Base-by-base conservation (phyloP, 306 rosid genomes). In the Hylodesmum podocarpum region DNA sequence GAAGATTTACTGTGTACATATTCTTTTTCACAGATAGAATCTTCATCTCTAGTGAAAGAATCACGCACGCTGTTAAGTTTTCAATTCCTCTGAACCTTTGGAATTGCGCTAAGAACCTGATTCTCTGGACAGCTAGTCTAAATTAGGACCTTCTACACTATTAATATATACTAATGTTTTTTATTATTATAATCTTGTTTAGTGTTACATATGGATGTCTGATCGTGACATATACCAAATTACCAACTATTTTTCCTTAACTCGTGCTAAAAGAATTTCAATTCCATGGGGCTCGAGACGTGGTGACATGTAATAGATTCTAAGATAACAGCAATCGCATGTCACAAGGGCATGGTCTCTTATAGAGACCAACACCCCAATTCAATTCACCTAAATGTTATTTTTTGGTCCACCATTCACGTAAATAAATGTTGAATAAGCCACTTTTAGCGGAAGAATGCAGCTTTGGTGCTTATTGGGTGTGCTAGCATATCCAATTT, bases 281-380 rank as follows among this genome's bases (percentile, higher is more conserved):
- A 29, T 74, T 44, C 70, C 41, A 68, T 40, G 76, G 84, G 81
- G 84, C 84, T 85, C 67, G 82, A 82, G 82, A 85, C n/a, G 16
- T 19, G 74, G 46, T 75, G 75, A 75, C 62, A 70, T 70, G 73
- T 15, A 57, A 79, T 49, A 61, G 66, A 58, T 24, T 43, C 16
- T 22, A 33, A 33, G 4, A 33, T 33, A 3, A 33, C 36, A 66
- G 6, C 33, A 49, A 46, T 66, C 12, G 51, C 79, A 40, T 24
- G 24, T 19, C 51, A 70, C 63, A 62, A 57, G 29, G 78, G 59
- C 28, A 76, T 25, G 62, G 72, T 84, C 84, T 75, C 43, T n/a
- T 12, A 34, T 16, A 57, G 65, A 76, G 74, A 77, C 33, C 70
- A 84, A 76, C 77, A 44, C 47, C 65, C 53, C 58, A 25, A 13